Evolutionary conservation across 768 basidiomycete genomes (phyloP).

Genomic region (Kwoniella heveanensis): DNA sequence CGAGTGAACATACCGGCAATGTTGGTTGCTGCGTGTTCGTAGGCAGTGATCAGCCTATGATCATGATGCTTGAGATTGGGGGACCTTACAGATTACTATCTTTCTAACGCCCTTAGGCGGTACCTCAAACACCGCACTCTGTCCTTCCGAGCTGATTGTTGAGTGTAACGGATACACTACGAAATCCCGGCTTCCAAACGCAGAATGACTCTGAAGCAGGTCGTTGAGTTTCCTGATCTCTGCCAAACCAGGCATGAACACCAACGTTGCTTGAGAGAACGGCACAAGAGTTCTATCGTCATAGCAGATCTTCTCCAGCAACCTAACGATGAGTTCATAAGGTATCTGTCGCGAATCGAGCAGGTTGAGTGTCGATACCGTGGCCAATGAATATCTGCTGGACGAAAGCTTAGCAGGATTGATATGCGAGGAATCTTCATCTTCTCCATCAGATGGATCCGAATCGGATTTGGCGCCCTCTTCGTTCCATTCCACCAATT

Average conservation of each 20-base stretch:
- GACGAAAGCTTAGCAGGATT: slow-evolving; percentile 52
- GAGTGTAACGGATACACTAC: slow-evolving; percentile 86
- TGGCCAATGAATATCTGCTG: slow-evolving; percentile 70
- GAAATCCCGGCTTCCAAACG: slow-evolving; percentile 71
- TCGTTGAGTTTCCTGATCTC: slow-evolving; percentile 90
- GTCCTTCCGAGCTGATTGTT: slow-evolving; percentile 85
- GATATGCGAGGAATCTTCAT: slow-evolving; percentile 51
- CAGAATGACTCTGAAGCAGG: slow-evolving; percentile 70
- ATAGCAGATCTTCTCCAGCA: slow-evolving; percentile 83
- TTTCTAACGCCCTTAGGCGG: slow-evolving; percentile 80
- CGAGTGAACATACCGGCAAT: slow-evolving; percentile 25
- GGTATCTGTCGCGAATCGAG: slow-evolving; percentile 86
- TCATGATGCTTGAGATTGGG: background rate
- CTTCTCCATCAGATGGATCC: slow-evolving; percentile 64
- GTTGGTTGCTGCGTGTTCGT: slow-evolving; percentile 34
- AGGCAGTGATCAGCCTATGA: background rate
- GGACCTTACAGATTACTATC: slow-evolving; percentile 79
- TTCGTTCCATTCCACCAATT: slow-evolving; percentile 77
- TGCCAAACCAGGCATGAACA: slow-evolving; percentile 93
- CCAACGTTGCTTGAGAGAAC: slow-evolving; percentile 77
- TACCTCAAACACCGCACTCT: slow-evolving; percentile 84
- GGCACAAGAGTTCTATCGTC: slow-evolving; percentile 61
- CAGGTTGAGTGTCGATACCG: slow-evolving; percentile 75
- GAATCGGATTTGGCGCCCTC: slow-evolving; percentile 65
- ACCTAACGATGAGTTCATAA: slow-evolving; percentile 80